These are phyloP conservation scores for Camelina laxa DNA, from an alignment of 345 rosid species.

Conservation along the genomic window DNA sequence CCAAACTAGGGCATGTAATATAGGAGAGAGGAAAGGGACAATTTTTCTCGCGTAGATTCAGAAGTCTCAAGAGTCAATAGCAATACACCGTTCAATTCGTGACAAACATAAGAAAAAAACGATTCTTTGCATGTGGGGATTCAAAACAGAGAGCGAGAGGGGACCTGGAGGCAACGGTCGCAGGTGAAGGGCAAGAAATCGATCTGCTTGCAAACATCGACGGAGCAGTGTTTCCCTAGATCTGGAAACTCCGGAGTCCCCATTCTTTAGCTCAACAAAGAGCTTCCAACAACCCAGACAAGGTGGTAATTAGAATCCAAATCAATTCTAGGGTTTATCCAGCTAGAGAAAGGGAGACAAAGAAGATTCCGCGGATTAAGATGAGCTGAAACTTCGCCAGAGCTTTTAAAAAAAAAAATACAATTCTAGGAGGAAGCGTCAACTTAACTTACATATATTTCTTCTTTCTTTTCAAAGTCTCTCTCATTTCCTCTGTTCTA, in stretches of 20 bases:
- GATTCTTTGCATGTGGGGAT: background rate
- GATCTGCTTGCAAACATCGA: constrained; percentile 79
- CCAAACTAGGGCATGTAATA: background rate
- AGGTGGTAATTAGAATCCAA: background rate
- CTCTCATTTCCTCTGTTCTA: background rate
- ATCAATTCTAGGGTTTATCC: background rate
- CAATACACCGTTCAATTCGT: background rate
- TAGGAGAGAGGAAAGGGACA: too few relatives aligned
- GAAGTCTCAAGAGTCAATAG: background rate
- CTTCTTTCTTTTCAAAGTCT: constrained; percentile 30
- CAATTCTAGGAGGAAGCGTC: background rate
- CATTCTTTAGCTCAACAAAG: constrained; percentile 46
- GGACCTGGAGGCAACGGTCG: constrained; percentile 86
- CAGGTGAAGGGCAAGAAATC: constrained; percentile 97
- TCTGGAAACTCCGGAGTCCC: constrained; percentile 96
- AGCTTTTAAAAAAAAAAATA: background rate
- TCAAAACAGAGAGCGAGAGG: background rate
- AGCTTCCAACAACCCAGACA: constrained; percentile 14
- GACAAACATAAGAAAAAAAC: background rate
- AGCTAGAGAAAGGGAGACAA: background rate
- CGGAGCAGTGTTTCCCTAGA: constrained; percentile 92
- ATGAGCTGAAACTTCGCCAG: constrained; percentile 30
- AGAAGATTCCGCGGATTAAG: constrained; percentile 41
- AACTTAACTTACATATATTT: background rate
- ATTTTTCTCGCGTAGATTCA: too few relatives aligned